Conservation (phyloP, 805 yeast genomes). For the Tetrapisispora arboricola region DNA sequence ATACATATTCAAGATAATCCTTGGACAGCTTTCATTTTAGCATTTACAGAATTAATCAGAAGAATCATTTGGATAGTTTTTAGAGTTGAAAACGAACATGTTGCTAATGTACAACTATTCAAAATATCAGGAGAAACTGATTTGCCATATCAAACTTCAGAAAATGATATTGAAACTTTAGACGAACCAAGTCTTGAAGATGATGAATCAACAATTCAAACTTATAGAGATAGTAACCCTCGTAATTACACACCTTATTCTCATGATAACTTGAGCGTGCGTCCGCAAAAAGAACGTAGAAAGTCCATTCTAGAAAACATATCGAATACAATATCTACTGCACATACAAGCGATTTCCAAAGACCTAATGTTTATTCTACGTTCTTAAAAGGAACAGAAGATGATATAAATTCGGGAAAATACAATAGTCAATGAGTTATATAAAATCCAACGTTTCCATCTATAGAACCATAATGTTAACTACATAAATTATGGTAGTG, state of each 20-base stretch:
- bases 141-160: constrained; percentile 47
- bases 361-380: constrained; percentile 32
- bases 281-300: constrained; percentile 6
- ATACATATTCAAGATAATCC: constrained; percentile 78
- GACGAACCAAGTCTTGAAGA: background rate
- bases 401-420: background rate
- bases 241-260: background rate
- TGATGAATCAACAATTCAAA: background rate
- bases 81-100: constrained; percentile 94
- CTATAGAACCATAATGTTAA: too few relatives aligned
- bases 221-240: background rate
- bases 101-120: constrained; percentile 74
- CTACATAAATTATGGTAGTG: too few relatives aligned
- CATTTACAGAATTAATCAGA: constrained; percentile 70
- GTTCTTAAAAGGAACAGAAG: constrained; percentile 1
- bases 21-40: constrained; percentile 70
- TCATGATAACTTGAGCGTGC: background rate
- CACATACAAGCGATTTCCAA: constrained; percentile 81
- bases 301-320: constrained; percentile 15
- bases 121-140: constrained; percentile 84
- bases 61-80: constrained; percentile 84
- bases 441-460: too few relatives aligned
- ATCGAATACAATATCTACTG: constrained; percentile 48
- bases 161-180: background rate
- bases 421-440: background rate